phyloP scores from a whole-genome alignment of 257 asterid species.

The Capsicum baccatum region DNA sequence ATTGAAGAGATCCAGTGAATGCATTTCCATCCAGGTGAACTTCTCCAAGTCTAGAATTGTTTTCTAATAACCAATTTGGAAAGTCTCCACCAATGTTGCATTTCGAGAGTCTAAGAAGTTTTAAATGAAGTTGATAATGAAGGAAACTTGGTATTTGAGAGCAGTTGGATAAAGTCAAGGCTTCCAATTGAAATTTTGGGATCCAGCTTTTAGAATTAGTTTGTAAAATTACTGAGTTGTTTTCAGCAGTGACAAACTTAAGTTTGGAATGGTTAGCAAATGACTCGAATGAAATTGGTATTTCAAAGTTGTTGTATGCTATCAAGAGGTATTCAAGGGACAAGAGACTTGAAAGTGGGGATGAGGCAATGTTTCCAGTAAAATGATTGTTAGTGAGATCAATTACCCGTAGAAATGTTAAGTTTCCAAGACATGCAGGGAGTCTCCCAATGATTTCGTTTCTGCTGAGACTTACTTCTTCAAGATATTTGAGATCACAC shows the following conservation, averaged over 20 bases:
- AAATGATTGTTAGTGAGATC: not conserved
- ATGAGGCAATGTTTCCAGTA: constrained; percentile 19
- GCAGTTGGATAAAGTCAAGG: not conserved
- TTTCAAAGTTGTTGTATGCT: too few relatives aligned
- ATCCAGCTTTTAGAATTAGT: not conserved
- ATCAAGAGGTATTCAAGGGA: too few relatives aligned
- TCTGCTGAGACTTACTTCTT: not conserved
- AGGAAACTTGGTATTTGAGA: not conserved
- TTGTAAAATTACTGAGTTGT: not conserved
- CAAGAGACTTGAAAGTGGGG: too few relatives aligned
- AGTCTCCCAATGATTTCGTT: not conserved
- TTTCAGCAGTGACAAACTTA: not conserved
- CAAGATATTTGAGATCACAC: not conserved
- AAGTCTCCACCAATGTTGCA: not conserved
- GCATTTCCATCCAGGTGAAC: not conserved
- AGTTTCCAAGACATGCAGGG: constrained; percentile 14
- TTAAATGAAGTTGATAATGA: not conserved
- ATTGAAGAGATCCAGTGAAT: constrained; percentile 9
- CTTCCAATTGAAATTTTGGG: constrained; percentile 6
- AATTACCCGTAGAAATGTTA: not conserved
- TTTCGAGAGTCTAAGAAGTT: not conserved
- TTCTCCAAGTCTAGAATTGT: too few relatives aligned
- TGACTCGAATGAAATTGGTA: not conserved
- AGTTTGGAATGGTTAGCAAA: constrained; percentile 25
- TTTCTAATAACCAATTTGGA: too few relatives aligned